Conservation (phyloP, 2,329 filamentous ascomycete genomes). For the Diaporthe helianthi region DNA sequence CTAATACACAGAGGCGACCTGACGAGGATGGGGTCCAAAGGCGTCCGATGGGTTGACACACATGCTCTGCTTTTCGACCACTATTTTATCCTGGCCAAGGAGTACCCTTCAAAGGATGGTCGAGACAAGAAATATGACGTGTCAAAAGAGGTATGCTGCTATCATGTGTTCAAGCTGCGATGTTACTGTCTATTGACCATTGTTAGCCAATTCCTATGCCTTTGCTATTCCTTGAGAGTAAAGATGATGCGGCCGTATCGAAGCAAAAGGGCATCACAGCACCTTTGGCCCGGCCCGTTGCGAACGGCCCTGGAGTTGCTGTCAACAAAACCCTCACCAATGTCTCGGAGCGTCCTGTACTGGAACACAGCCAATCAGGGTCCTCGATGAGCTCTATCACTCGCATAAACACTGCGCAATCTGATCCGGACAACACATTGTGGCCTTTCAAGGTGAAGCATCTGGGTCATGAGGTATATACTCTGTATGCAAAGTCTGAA, state of each 20-base stretch:
- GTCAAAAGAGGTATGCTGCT: slow-evolving; percentile 72
- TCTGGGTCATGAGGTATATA: slow-evolving; percentile 91
- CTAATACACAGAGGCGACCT: slow-evolving; percentile 89
- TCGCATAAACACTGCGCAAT: slow-evolving; percentile 50
- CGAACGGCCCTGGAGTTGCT: slow-evolving; percentile 61
- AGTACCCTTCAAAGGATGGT: slow-evolving; percentile 71
- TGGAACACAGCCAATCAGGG: slow-evolving; percentile 73
- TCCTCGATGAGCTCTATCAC: slow-evolving; percentile 66
- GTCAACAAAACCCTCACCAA: slow-evolving; percentile 62
- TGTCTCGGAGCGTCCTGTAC: slow-evolving; percentile 55
- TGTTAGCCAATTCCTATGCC: slow-evolving; percentile 90
- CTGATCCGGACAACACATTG: slow-evolving; percentile 81
- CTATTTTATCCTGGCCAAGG: slow-evolving; percentile 92
- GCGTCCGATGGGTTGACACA: slow-evolving; percentile 92
- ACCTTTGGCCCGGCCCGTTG: slow-evolving; percentile 63
- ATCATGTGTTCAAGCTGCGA: neutral
- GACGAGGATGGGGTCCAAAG: slow-evolving; percentile 84
- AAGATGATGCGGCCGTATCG: slow-evolving; percentile 88
- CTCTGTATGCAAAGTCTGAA: slow-evolving; percentile 80
- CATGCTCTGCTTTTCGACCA: slow-evolving; percentile 96
- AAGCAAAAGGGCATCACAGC: slow-evolving; percentile 79
- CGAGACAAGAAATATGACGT: slow-evolving; percentile 89
- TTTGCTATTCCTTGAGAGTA: slow-evolving; percentile 87
- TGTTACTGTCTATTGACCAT: slow-evolving; percentile 39
- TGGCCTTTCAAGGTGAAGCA: slow-evolving; percentile 98